Evolutionary conservation across 2,329 filamentous ascomycete species (phyloP), one percentile per base, ranked within the genome.

Genomic region (Colletotrichum caudatum): DNA sequence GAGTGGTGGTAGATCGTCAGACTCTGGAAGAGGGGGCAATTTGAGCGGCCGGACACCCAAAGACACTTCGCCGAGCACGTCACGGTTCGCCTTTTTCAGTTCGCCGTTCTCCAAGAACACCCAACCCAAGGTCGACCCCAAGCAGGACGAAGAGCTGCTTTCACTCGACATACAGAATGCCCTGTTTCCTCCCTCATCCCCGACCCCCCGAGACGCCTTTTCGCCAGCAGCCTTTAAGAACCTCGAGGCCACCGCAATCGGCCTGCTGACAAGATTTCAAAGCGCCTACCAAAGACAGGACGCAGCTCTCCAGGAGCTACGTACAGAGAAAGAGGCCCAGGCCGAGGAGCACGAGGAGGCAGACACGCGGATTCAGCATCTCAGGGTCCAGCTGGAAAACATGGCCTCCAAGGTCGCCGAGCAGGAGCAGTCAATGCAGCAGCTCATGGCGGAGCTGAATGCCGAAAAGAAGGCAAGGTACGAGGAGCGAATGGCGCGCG

Each of bases 171-270:
- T 91, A 50, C 84, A 87, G 41, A 78, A 84, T 1, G 85, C 86
- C 0, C 83, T 91, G 16, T 90, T 87, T 71, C 87, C 88, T 0
- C 73, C 79, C 1, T 81, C 82, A 2, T 76, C 81, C 0, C 81
- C 86, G 1, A 74, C 76, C 0, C 82, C 85, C 16, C 79, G 82
- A 48, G 86, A 89, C 51, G 76, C 85, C 1, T 89, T 90, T 77
- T 90, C 89, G 1, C 88, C 89, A 0, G 83, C 87, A 0, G 86
- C 87, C 12, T 91, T 86, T 80, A 90, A 89, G 77, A 90, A 89
- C 76, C 82, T 91, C n/a, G 87, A 89, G 69, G 79, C 82, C 73
- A 89, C 88, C 68, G 90, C 90, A 3, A 81, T 82, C 5, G 86
- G 87, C 5, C 79, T 91, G 5, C 78, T 92, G 33, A 82, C 81